A percentile compares a stretch with the other conserved stretches of the same genome.
phyloP scores from a whole-genome alignment of 306 rosid genomes.

The Albizia julibrissin region DNA sequence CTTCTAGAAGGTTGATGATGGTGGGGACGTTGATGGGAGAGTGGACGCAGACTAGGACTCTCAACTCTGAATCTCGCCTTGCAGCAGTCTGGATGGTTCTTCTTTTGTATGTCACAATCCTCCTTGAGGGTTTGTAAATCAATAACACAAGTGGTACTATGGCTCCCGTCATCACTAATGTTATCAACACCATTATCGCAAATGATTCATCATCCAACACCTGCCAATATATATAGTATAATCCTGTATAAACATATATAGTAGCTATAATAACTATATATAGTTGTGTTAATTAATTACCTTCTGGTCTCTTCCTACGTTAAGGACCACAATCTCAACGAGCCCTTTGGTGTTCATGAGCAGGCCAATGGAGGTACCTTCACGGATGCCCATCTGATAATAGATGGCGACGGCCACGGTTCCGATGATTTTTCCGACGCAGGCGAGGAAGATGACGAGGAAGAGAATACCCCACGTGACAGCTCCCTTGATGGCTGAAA shows the following conservation, averaged over 20 bases:
- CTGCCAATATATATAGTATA: slow-evolving; percentile 39
- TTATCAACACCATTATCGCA: slow-evolving; percentile 80
- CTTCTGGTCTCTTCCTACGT: slow-evolving; percentile 86
- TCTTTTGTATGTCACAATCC: slow-evolving; percentile 54
- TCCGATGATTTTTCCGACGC: slow-evolving; percentile 74
- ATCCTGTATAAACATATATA: too few relatives aligned
- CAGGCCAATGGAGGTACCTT: slow-evolving; percentile 76
- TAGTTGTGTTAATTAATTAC: slow-evolving; percentile 29
- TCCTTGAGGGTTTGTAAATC: slow-evolving; percentile 69
- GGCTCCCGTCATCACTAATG: slow-evolving; percentile 65
- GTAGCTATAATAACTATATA: neutral
- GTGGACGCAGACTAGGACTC: slow-evolving; percentile 70
- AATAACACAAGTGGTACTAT: slow-evolving; percentile 63
- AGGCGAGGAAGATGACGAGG: slow-evolving; percentile 58
- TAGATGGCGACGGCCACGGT: slow-evolving; percentile 56
- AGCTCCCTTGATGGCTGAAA: slow-evolving; percentile 36
- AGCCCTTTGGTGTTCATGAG: slow-evolving; percentile 98
- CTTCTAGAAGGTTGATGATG: slow-evolving; percentile 83
- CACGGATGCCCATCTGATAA: slow-evolving; percentile 66
- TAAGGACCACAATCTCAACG: slow-evolving; percentile 81
- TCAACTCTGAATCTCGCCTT: slow-evolving; percentile 62
- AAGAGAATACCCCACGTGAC: slow-evolving; percentile 59
- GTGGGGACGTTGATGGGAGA: slow-evolving; percentile 85
- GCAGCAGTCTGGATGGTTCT: slow-evolving; percentile 65
- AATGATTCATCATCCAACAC: slow-evolving; percentile 79